Base-by-base conservation (phyloP, 2,329 filamentous ascomycete species). In the Penicillium palitans region DNA sequence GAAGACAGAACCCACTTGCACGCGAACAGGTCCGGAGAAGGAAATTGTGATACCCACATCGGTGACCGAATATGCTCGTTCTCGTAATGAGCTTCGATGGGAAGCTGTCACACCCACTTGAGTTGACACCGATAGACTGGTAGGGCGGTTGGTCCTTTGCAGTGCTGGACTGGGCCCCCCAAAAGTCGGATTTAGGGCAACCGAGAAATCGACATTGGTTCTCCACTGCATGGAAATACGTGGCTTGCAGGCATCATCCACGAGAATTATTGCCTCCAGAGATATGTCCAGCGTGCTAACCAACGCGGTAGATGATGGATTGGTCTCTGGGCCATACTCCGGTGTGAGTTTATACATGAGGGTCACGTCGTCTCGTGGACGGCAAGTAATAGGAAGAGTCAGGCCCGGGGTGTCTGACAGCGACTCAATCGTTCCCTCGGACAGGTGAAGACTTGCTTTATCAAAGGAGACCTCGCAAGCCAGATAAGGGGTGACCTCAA, bases 361-460 rank as follows among this genome's bases (percentile, higher is more conserved):
- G 0, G 83, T 83, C n/a, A 84, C 69, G 64, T 85, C 81, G 57
- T 87, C 84, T 57, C 82, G 79, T 13, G 83, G 80, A 15, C 77
- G 79, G 64, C 80, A 79, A 12, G 70, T 66, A 17, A 79, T 71
- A 0, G 78, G 74, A 8, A 73, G 69, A 12, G 61, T 58, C 17
- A 76, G 67, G 17, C 75, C 72, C 4, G 71, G 66, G 4, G 66
- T 66, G 10, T 74, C 63, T 35, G 76, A 77, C 15, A 81, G 68
- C 4, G 76, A 64, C 58, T 81, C 77, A 19, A 81, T 77, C 6
- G 73, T 71, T 15, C 82, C 82, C 54, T 80, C 77, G 35, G 76
- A 74, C 17, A 85, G 64, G 1, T 69, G 65, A 15, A 87, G 66
- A 3, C 78, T 69, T 21, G 83, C 75, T 41, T 78, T 76, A 15